Evolutionary conservation across 352 stramenopile species (phyloP), one percentile per base, ranked within the genome.

Genomic region (Thalassiosira hispida): DNA sequence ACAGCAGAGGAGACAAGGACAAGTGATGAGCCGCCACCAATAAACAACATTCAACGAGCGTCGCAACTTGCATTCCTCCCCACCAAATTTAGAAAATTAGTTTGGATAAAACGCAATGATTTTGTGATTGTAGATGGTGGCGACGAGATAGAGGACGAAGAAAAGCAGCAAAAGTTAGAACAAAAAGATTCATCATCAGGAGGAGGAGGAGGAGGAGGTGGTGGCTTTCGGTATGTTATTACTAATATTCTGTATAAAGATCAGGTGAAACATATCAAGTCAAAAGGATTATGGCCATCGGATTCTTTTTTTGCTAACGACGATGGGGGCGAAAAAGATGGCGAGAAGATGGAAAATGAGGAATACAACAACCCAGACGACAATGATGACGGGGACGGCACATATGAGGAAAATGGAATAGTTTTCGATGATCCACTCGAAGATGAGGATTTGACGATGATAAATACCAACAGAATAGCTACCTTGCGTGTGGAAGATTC

Each of bases 211-310:
- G n/a, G n/a, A n/a, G n/a, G n/a, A n/a, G 31, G 31, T 9, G 73
- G 73, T 25, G 73, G 82, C 20, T 86, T 94, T 63, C 80, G 89
- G 33, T 91, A 84, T 57, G 87, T 92, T 29, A 91, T 99, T 59
- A 92, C 68, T 22, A 96, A 98, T 79, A 98, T 99, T 89, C 80
- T 99, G 33, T 98, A 98, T 90, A 98, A 98, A 75, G 97, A 99
- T 74, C 97, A 99, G 91, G 96, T 99, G 57, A 98, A 98, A 77
- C 96, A 98, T 85, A 93, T 99, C 29, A 97, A 97, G 88, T 87
- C 86, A 44, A 97, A 97, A 72, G 89, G 92, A 20, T 87, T 98
- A 2, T 99, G 97, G 97, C 92, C 92, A 29, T 67, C 56, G n/a
- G 79, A 92, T 72, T 78, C 89, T 55, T 83, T 81, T 38, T 83